phyloP scores from a whole-genome alignment of 2,329 filamentous ascomycete genomes.

The Leptographium galeiforme region DNA sequence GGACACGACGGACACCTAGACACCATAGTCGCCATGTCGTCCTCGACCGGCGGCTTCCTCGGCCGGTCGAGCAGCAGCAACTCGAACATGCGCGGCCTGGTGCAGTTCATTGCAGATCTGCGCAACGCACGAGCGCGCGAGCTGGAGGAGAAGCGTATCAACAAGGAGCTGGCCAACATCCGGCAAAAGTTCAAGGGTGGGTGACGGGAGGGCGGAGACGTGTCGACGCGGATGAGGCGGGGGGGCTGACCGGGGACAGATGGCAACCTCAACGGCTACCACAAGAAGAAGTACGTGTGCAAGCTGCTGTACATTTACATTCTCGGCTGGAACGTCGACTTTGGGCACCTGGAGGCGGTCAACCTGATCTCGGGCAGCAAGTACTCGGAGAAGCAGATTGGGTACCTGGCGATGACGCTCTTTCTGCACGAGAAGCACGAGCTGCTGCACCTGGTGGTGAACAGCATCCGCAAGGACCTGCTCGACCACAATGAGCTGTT shows the following conservation, averaged over 20 bases:
- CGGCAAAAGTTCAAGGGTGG: slow-evolving; percentile 88
- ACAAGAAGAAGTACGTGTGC: slow-evolving; percentile 99
- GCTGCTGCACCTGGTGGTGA: slow-evolving; percentile 87
- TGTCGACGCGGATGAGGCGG: too few species aligned
- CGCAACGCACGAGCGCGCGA: slow-evolving; percentile 90
- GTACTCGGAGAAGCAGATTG: slow-evolving; percentile 99
- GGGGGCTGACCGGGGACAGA: slow-evolving; percentile 31
- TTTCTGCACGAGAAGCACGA: slow-evolving; percentile 97
- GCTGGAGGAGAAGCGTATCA: slow-evolving; percentile 96
- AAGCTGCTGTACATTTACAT: slow-evolving; percentile 99
- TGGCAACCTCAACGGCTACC: slow-evolving; percentile 84
- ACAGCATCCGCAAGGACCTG: slow-evolving; percentile 94
- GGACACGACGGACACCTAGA: neutral
- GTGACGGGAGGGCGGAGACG: neutral
- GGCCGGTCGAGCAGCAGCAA: slow-evolving; percentile 52
- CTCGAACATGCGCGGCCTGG: slow-evolving; percentile 66
- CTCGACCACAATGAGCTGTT: slow-evolving; percentile 92
- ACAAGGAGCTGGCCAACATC: slow-evolving; percentile 98
- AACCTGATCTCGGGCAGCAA: slow-evolving; percentile 94
- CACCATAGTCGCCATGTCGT: slow-evolving; percentile 33
- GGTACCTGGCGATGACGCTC: slow-evolving; percentile 91
- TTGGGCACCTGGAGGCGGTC: slow-evolving; percentile 94
- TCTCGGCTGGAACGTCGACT: slow-evolving; percentile 96
- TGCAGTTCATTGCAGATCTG: slow-evolving; percentile 96
- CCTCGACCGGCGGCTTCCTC: slow-evolving; percentile 46